phyloP scores from a whole-genome alignment of 495 filamentous ascomycete species.

The Podospora pseudopauciseta region DNA sequence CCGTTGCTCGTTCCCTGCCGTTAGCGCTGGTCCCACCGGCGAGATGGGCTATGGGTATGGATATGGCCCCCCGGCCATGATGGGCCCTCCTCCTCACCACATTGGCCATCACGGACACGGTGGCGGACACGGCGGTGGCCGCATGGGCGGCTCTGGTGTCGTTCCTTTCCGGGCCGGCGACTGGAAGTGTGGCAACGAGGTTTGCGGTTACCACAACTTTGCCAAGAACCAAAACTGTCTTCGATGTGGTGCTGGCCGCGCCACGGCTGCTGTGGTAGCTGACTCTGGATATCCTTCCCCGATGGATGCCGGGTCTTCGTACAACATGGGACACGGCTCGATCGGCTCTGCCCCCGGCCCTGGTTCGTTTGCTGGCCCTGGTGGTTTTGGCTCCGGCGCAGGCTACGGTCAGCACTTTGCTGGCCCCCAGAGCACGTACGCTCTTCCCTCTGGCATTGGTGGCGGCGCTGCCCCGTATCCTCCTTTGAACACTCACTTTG shows the following conservation, averaged over 20 bases:
- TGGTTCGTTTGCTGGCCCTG: slow-evolving; percentile 68
- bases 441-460: slow-evolving; percentile 83
- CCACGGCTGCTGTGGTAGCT: slow-evolving; percentile 86
- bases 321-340: slow-evolving; percentile 70
- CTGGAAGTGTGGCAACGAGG: slow-evolving; percentile 97
- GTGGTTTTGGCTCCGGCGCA: slow-evolving; percentile 65
- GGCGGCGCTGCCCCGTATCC: slow-evolving; percentile 77
- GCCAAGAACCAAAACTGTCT: slow-evolving; percentile 98
- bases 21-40: slow-evolving; percentile 67
- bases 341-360: slow-evolving; percentile 83
- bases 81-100: slow-evolving; percentile 68
- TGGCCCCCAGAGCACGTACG: slow-evolving; percentile 83
- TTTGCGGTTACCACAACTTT: slow-evolving; percentile 99
- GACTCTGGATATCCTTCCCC: slow-evolving; percentile 89
- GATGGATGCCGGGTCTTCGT: slow-evolving; percentile 79
- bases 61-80: slow-evolving; percentile 73
- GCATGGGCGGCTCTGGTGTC: slow-evolving; percentile 76
- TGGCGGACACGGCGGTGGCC: slow-evolving; percentile 64
- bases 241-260: slow-evolving; percentile 90
- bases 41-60: slow-evolving; percentile 70
- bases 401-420: slow-evolving; percentile 88
- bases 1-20: slow-evolving; percentile 95
- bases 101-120: slow-evolving; percentile 75
- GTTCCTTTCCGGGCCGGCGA: slow-evolving; percentile 97
- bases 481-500: slow-evolving; percentile 73